These are phyloP conservation scores for Candida cerambycidarum DNA, from an alignment of 805 yeast genomes.

Conservation along the genomic window DNA sequence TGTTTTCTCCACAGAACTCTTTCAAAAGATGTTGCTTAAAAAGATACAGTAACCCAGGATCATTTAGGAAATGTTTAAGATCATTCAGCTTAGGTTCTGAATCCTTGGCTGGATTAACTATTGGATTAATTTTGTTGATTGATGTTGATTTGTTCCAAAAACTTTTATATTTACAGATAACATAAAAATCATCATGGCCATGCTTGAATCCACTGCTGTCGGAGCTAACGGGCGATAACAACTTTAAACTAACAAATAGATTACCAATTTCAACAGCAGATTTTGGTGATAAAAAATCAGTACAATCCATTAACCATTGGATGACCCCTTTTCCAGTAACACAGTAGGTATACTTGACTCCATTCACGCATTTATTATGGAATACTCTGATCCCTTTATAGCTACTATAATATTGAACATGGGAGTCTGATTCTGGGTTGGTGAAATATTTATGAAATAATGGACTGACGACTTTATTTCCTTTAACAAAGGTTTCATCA, in stretches of 20 bases:
- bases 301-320: constrained; percentile 91
- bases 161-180: neutral
- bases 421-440: constrained; percentile 85
- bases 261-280: constrained; percentile 57
- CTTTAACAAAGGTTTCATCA: neutral
- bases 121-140: too few relatives aligned
- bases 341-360: constrained; percentile 36
- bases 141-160: neutral
- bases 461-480: constrained; percentile 45
- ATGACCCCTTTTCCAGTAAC: constrained; percentile 74
- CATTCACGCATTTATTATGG: constrained; percentile 36
- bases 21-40: constrained; percentile 65
- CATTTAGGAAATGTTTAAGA: constrained; percentile 45
- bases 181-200: constrained; percentile 8
- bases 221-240: constrained; percentile 23
- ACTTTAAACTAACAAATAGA: constrained; percentile 45
- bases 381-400: constrained; percentile 63
- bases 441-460: constrained; percentile 75
- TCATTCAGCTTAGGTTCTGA: neutral
- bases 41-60: constrained; percentile 73
- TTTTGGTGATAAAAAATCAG: constrained; percentile 56
- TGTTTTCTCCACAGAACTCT: constrained; percentile 70
- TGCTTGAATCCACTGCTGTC: neutral
- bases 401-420: constrained; percentile 74
- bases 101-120: neutral